Evolutionary conservation across 495 filamentous ascomycete genomes (phyloP).

Genomic region (Corynascus novoguineensis): DNA sequence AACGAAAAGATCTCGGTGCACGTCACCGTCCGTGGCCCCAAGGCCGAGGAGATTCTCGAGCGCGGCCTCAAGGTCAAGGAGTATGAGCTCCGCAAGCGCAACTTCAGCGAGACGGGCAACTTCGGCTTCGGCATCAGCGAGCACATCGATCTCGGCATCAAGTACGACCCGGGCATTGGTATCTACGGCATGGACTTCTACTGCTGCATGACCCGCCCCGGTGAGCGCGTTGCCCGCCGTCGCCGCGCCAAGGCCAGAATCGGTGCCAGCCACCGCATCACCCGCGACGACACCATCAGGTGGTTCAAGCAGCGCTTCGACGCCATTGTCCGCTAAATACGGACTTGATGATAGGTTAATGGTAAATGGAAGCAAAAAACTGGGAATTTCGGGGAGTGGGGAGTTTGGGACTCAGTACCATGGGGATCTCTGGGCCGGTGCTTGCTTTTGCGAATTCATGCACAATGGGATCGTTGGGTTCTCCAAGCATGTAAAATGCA

Average conservation of each 20-base stretch:
- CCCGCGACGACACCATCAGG: slow-evolving; percentile 86
- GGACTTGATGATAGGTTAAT: slow-evolving; percentile 21
- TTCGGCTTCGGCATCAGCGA: slow-evolving; percentile 99
- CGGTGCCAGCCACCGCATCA: slow-evolving; percentile 87
- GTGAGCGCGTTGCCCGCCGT: slow-evolving; percentile 94
- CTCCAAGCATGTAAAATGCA: slow-evolving; percentile 23
- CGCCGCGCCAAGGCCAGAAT: slow-evolving; percentile 81
- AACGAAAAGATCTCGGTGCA: slow-evolving; percentile 99
- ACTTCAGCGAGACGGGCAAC: slow-evolving; percentile 99
- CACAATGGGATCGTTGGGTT: slow-evolving; percentile 25
- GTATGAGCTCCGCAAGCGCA: slow-evolving; percentile 97
- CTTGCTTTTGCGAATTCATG: slow-evolving; percentile 15
- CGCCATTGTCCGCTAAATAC: slow-evolving; percentile 83
- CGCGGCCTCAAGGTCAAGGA: slow-evolving; percentile 99
- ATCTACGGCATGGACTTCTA: slow-evolving; percentile 99
- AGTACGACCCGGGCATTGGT: slow-evolving; percentile 98
- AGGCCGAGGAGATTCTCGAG: slow-evolving; percentile 99
- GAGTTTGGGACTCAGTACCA: slow-evolving; percentile 19
- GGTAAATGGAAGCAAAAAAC: slow-evolving; percentile 27
- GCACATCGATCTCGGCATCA: slow-evolving; percentile 99
- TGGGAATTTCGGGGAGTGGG: slow-evolving; percentile 25
- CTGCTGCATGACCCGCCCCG: slow-evolving; percentile 99
- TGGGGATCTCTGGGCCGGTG: slow-evolving; percentile 16
- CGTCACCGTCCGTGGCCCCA: slow-evolving; percentile 98
- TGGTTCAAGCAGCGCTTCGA: slow-evolving; percentile 99